Conservation (phyloP, 805 yeast species). For the Ogataea neopini region DNA sequence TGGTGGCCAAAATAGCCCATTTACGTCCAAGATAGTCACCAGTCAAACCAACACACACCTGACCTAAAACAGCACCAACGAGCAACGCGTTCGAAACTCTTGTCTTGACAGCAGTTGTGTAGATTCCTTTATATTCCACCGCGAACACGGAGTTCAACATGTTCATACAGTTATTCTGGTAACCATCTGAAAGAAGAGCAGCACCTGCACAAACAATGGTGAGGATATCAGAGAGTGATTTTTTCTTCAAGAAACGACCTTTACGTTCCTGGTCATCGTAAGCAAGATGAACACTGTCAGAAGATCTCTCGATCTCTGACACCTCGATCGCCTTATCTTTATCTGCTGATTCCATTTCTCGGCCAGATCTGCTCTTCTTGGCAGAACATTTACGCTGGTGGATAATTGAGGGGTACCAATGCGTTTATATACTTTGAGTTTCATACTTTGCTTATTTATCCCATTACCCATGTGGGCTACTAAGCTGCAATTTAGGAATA, state of each 20-base stretch:
- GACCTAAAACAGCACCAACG: conserved; percentile 63
- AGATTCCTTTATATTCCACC: conserved; percentile 50
- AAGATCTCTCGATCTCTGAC: conserved; percentile 2
- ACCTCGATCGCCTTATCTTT: conserved; percentile 6
- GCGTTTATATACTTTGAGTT: not conserved
- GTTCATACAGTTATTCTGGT: conserved; percentile 32
- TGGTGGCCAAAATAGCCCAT: conserved; percentile 60
- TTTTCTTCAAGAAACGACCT: conserved; percentile 26
- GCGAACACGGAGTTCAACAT: conserved; percentile 28
- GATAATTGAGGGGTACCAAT: too few relatives aligned
- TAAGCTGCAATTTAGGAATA: not conserved
- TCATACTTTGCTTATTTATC: not conserved
- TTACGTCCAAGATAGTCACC: conserved; percentile 62
- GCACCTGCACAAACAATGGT: conserved; percentile 68
- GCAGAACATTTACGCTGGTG: not conserved
- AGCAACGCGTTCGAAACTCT: conserved; percentile 43
- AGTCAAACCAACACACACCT: conserved; percentile 55
- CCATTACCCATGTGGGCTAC: not conserved
- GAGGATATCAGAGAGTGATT: conserved; percentile 38
- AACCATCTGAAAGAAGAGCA: conserved; percentile 67
- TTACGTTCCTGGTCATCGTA: conserved; percentile 24
- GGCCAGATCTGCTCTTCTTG: not conserved
- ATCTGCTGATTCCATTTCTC: not conserved
- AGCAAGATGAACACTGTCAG: conserved; percentile 1
- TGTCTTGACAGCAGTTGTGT: conserved; percentile 25